Percentiles rank a stretch among this genome's conserved stretches.
Conservation (phyloP, 495 filamentous ascomycete species). For the Usnea hakonensis region DNA sequence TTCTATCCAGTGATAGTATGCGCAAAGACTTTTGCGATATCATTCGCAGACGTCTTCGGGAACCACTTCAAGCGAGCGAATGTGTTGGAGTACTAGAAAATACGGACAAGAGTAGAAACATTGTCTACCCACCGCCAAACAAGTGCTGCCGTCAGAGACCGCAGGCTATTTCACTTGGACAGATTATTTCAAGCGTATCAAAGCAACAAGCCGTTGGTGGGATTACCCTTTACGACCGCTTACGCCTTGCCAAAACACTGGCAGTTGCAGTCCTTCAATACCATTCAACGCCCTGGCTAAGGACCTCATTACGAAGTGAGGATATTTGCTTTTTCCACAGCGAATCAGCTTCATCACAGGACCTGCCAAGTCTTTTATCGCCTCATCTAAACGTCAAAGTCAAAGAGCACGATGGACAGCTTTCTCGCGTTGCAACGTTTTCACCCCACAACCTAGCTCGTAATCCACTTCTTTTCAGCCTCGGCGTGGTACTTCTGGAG, state of each 20-base stretch:
- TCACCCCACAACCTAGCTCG: slow-evolving; percentile 4
- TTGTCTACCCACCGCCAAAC: slow-evolving; percentile 21
- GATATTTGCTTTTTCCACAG: slow-evolving; percentile 29
- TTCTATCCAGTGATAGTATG: slow-evolving; percentile 12
- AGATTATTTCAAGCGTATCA: slow-evolving; percentile 15
- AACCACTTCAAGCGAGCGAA: slow-evolving; percentile 2
- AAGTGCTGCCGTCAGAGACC: background rate
- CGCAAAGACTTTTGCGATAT: slow-evolving; percentile 25
- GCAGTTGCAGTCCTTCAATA: slow-evolving; percentile 34
- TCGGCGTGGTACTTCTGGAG: slow-evolving; percentile 29
- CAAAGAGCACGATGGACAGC: slow-evolving; percentile 8
- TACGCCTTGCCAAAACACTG: slow-evolving; percentile 30
- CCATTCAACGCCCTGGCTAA: slow-evolving; percentile 32
- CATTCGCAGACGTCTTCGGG: slow-evolving; percentile 13
- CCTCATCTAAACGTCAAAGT: slow-evolving; percentile 29
- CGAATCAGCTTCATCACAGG: background rate
- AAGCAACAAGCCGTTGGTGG: background rate
- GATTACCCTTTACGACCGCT: slow-evolving; percentile 22
- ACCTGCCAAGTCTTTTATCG: slow-evolving; percentile 11
- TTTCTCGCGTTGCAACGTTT: background rate
- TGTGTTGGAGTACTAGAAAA: slow-evolving; percentile 24
- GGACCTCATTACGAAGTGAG: slow-evolving; percentile 27
- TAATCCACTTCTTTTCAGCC: slow-evolving; percentile 27
- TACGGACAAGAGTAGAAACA: slow-evolving; percentile 17
- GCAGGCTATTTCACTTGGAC: slow-evolving; percentile 16